phyloP scores from a whole-genome alignment of 2,329 filamentous ascomycete species.

The Fusarium sp. region DNA sequence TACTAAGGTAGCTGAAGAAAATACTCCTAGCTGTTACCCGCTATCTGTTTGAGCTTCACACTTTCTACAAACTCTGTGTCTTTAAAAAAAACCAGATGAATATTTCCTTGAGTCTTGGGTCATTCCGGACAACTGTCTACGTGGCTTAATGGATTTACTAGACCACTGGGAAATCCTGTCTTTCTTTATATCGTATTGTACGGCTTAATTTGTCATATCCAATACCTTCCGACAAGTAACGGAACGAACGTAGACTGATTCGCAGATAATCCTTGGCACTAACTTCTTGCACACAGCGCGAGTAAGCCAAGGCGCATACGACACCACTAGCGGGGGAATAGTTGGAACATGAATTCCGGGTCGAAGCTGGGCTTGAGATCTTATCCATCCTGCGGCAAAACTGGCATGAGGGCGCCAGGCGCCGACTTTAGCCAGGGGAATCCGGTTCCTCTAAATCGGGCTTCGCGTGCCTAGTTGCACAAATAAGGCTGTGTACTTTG shows the following conservation, averaged over 20 bases:
- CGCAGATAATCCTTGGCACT: conserved; percentile 13
- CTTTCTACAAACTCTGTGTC: neutral
- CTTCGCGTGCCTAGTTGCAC: conserved; percentile 9
- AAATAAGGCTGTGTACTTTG: conserved; percentile 23
- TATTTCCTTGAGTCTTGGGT: neutral
- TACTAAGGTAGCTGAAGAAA: conserved; percentile 25
- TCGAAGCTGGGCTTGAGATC: conserved; percentile 8
- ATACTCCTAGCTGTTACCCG: neutral
- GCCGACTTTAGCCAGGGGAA: neutral
- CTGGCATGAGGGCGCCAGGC: conserved; percentile 1
- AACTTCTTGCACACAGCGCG: neutral
- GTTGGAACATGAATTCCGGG: conserved; percentile 8
- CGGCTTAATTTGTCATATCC: conserved; percentile 15
- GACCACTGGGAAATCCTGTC: neutral
- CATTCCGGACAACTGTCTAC: accelerated
- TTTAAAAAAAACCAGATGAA: neutral
- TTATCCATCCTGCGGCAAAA: neutral
- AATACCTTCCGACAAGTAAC: neutral
- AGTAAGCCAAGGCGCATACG: conserved; percentile 20
- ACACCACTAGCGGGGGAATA: neutral
- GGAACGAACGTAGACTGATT: conserved; percentile 1
- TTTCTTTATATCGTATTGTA: neutral
- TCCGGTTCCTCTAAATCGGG: neutral
- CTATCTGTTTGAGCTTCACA: neutral
- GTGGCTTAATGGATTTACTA: neutral